Evolutionary conservation across 768 basidiomycete species (phyloP), one percentile per base, ranked within the genome.

Genomic region (Tylopilus vinaceipallidus): DNA sequence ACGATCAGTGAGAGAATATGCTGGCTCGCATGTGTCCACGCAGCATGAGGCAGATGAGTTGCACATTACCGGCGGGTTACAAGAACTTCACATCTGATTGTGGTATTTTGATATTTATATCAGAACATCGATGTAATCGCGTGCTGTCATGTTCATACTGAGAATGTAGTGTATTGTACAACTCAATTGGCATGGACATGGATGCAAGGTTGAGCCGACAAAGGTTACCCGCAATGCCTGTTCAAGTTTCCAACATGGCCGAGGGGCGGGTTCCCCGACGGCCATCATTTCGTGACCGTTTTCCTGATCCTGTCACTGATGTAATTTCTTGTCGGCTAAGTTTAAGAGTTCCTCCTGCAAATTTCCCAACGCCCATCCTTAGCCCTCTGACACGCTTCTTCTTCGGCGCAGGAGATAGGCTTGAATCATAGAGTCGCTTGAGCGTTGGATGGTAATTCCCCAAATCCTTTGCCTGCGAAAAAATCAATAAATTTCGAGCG

Each of bases 381-480:
- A 93, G 66, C 11, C 91, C 91, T 57, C 80, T 75, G 37, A 78
- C 73, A 53, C 88, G 73, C 53, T 77, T 84, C 54, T 70, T 73
- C 37, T 60, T 68, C 7, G 50, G 53, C 17, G 55, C 52, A 1
- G 59, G 54, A 30, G 58, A 56, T 12, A 56, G 39, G n/a, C 64
- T 63, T 6, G 70, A 62, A 30, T 79, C 79, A 59, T 83, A 89
- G 7, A 85, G 54, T 50, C 77, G 81, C 65, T 91, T 93, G 47
- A 92, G 70, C 4, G 76, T 73, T 33, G 87, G 89, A 57, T 93
- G 89, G 63, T 91, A 93, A 64, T 91, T 92, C 16, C 91, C 91
- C 53, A 88, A 54, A 54, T 87, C 79, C 69, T 91, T 93, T 6
- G 89, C 88, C 91, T 93, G 47, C 27, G 17, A 22, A 49, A 12